Percentiles rank a stretch among this genome's conserved stretches.
Conservation (phyloP, 2,329 filamentous ascomycete species). For the Pyrenophora teres region DNA sequence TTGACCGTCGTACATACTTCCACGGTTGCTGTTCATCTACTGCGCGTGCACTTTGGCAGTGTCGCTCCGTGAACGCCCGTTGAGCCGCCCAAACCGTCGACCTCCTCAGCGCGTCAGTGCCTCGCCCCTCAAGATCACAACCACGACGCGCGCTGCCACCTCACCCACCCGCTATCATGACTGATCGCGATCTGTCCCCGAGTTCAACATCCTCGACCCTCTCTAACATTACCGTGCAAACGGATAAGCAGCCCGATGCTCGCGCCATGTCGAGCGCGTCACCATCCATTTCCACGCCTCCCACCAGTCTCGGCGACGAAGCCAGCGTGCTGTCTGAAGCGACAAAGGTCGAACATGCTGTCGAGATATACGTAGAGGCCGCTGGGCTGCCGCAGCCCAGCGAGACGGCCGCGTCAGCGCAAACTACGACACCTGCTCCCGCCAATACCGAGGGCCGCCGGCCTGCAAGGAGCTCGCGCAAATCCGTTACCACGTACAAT, state of each 20-base stretch:
- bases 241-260: conserved; percentile 36
- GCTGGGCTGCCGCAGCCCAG: conserved; percentile 15
- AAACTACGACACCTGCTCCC: conserved; percentile 20
- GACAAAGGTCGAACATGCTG: conserved; percentile 35
- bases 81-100: conserved; percentile 26
- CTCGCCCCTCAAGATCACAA: conserved; percentile 31
- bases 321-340: conserved; percentile 58
- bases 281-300: conserved; percentile 64
- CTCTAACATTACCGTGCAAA: conserved; percentile 49
- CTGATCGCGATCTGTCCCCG: conserved; percentile 43
- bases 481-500: conserved; percentile 68
- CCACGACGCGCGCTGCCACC: conserved; percentile 25
- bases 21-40: conserved; percentile 18
- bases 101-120: conserved; percentile 42
- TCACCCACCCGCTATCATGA: conserved; percentile 33
- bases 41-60: conserved; percentile 43
- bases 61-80: conserved; percentile 33
- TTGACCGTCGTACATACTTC: conserved; percentile 20
- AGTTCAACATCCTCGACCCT: conserved; percentile 49
- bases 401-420: conserved; percentile 26
- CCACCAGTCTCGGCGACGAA: conserved; percentile 68
- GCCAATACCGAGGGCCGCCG: conserved; percentile 34
- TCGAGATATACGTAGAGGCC: conserved; percentile 31
- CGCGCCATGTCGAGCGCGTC: conserved; percentile 58
- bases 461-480: conserved; percentile 58